A percentile compares a stretch with the other conserved stretches of the same genome.
These are phyloP conservation scores for Fragilaria radians DNA, from an alignment of 108 stramenopile genomes.

Conservation along the genomic window DNA sequence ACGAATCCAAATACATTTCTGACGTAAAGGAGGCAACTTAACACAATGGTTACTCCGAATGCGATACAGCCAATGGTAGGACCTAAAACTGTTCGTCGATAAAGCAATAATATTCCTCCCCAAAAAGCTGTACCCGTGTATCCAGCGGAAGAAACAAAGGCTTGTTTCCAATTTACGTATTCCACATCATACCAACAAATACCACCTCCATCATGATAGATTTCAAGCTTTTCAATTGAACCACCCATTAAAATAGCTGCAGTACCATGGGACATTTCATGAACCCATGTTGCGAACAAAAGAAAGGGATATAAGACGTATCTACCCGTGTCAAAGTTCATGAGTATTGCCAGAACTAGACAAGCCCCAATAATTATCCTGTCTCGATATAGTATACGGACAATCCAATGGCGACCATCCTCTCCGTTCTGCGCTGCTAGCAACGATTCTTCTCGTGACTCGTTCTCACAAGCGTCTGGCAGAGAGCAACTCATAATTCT, in stretches of 20 bases:
- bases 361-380: conserved; percentile 32
- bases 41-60: conserved; percentile 36
- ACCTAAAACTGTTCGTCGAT: conserved; percentile 41
- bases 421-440: background rate
- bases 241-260: conserved; percentile 41
- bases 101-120: conserved; percentile 46
- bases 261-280: conserved; percentile 55
- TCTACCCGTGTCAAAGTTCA: conserved; percentile 30
- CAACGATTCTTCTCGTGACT: background rate
- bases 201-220: conserved; percentile 52
- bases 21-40: conserved; percentile 35
- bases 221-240: conserved; percentile 25
- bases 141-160: conserved; percentile 45
- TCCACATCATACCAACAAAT: conserved; percentile 35
- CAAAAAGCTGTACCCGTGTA: conserved; percentile 52
- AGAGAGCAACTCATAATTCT: background rate
- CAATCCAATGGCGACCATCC: background rate
- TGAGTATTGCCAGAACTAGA: conserved; percentile 25
- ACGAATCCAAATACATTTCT: conserved; percentile 47
- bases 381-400: conserved; percentile 23
- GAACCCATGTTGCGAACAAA: conserved; percentile 61
- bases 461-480: background rate
- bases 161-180: conserved; percentile 18
- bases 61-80: conserved; percentile 39
- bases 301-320: conserved; percentile 52